phyloP scores from a whole-genome alignment of 371 early-diverging fungal species.

The Mucor saturninus region DNA sequence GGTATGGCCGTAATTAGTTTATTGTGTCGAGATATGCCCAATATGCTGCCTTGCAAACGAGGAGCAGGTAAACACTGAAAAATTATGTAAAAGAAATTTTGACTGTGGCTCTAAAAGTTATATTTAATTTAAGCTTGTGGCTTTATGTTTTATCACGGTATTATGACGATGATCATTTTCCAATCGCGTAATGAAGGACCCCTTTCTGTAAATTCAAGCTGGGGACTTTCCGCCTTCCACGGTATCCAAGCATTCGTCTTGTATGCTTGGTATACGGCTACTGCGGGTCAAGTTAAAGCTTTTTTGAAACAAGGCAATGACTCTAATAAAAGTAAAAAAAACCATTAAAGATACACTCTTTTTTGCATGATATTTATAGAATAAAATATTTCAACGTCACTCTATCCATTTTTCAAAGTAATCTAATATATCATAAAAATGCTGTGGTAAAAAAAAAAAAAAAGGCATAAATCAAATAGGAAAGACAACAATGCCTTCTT shows the following conservation, averaged over 20 bases:
- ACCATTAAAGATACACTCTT: background rate
- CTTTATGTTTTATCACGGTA: constrained; percentile 42
- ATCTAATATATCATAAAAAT: too few species aligned
- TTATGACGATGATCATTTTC: constrained; percentile 33
- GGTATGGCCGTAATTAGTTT: constrained; percentile 33
- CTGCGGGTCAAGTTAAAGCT: constrained; percentile 44
- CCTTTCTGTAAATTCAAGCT: constrained; percentile 20
- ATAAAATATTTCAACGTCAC: background rate
- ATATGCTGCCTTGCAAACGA: constrained; percentile 54
- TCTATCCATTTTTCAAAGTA: too few species aligned
- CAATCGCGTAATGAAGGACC: constrained; percentile 36
- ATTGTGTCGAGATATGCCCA: constrained; percentile 38
- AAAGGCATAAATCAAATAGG: too few species aligned
- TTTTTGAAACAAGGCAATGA: constrained; percentile 26
- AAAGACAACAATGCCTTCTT: too few species aligned
- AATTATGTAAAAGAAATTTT: background rate
- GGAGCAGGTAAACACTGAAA: constrained; percentile 35
- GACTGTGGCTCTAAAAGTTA: background rate
- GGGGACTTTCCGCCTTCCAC: constrained; percentile 29
- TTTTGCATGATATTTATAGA: background rate
- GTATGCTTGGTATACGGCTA: constrained; percentile 49
- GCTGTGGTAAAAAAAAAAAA: too few species aligned
- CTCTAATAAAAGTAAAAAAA: constrained; percentile 4
- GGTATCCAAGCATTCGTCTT: constrained; percentile 30
- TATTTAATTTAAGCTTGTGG: constrained; percentile 28